Evolutionary conservation across 257 asterid genomes (phyloP).

Genomic region (Solanum bukasovii): DNA sequence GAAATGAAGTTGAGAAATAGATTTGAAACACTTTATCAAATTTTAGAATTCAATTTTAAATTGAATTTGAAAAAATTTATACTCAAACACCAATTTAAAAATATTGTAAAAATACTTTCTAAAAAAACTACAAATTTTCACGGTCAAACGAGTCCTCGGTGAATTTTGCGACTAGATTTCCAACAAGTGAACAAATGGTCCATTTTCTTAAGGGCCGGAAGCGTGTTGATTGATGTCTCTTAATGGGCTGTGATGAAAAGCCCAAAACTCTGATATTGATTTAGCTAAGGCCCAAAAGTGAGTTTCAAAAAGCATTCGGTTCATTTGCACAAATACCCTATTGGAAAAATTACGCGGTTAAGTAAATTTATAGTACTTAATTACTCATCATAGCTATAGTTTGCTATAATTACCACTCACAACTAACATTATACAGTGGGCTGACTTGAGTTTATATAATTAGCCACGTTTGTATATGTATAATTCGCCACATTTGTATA

Average conservation of each 20-base stretch:
- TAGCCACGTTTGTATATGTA: too few relatives aligned
- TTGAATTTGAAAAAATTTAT: not conserved
- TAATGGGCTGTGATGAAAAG: not conserved
- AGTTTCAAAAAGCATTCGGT: not conserved
- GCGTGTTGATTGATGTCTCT: not conserved
- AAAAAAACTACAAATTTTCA: not conserved
- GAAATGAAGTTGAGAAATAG: not conserved
- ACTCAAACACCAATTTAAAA: not conserved
- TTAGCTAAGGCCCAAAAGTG: not conserved
- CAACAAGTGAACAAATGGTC: not conserved
- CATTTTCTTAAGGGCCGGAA: not conserved
- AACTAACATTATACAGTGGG: too few relatives aligned
- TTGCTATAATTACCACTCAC: too few relatives aligned
- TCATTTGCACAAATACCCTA: not conserved
- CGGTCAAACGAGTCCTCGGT: not conserved
- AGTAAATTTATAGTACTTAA: too few relatives aligned
- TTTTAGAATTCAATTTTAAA: not conserved
- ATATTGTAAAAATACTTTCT: not conserved
- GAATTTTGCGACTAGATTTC: not conserved
- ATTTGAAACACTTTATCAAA: not conserved
- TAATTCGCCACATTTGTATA: too few relatives aligned
- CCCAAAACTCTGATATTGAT: not conserved
- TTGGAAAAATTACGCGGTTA: too few relatives aligned
- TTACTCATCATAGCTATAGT: too few relatives aligned
- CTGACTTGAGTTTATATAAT: too few relatives aligned